phyloP scores from a whole-genome alignment of 208 protist genomes.

The Blechomonas ayalai region DNA sequence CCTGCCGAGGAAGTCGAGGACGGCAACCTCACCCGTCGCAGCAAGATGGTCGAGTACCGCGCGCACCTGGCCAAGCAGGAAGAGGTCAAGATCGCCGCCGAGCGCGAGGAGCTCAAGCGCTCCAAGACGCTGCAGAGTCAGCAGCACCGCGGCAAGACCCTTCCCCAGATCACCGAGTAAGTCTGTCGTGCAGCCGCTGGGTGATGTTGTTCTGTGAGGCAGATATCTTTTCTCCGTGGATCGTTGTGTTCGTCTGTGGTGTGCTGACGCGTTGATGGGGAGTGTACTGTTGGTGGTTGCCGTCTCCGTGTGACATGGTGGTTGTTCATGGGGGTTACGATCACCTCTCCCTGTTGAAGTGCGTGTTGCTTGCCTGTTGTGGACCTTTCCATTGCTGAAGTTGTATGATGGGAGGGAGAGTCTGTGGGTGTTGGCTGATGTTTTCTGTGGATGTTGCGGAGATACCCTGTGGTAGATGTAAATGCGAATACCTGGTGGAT shows the following conservation, averaged over 20 bases:
- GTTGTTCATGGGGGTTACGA: not conserved
- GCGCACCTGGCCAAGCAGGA: slow-evolving; percentile 56
- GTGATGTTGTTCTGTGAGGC: not conserved
- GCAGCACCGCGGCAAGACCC: slow-evolving; percentile 67
- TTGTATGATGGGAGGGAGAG: too few species aligned
- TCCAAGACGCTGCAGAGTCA: slow-evolving; percentile 62
- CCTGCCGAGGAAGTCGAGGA: slow-evolving; percentile 42
- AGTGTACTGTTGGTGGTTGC: too few species aligned
- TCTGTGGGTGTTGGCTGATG: too few species aligned
- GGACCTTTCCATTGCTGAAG: too few species aligned
- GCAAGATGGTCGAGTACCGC: slow-evolving; percentile 46
- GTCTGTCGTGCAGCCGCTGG: not conserved
- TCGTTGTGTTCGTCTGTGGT: slow-evolving; percentile 4
- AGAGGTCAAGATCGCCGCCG: slow-evolving; percentile 73
- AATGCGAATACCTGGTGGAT: too few species aligned
- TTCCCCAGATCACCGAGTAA: slow-evolving; percentile 72
- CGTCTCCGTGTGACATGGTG: not conserved
- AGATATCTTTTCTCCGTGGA: not conserved
- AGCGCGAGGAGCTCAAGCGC: slow-evolving; percentile 67
- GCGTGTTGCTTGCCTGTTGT: too few species aligned
- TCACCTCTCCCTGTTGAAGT: too few species aligned
- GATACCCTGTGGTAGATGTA: too few species aligned
- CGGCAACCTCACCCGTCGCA: slow-evolving; percentile 27
- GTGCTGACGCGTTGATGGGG: too few species aligned
- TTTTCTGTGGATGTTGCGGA: too few species aligned